Conservation (phyloP, 768 basidiomycete genomes). For the Lactifluus volemus region DNA sequence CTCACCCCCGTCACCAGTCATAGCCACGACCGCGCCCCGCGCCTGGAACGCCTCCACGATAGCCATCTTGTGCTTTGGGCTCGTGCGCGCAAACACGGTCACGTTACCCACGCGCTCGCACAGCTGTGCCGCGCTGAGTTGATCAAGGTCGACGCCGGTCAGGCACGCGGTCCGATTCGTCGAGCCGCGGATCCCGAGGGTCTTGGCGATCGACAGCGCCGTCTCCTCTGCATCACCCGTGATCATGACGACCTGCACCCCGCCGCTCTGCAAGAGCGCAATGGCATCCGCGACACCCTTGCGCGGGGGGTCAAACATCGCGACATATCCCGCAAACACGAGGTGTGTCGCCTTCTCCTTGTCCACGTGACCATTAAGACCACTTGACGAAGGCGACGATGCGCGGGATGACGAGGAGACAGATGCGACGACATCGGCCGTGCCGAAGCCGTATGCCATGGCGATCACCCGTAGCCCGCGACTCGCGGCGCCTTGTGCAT, state of each 20-base stretch:
- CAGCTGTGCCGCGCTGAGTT: conserved; percentile 72
- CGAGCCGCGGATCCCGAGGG: conserved; percentile 74
- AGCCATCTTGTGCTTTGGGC: conserved; percentile 95
- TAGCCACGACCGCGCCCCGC: conserved; percentile 84
- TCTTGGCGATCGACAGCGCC: conserved; percentile 77
- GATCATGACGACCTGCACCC: conserved; percentile 97
- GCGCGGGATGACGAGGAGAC: conserved; percentile 19
- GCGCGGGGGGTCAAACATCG: conserved; percentile 92
- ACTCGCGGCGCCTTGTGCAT: conserved; percentile 63
- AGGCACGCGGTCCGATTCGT: conserved; percentile 27
- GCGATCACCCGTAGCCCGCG: conserved; percentile 82
- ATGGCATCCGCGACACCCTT: conserved; percentile 92
- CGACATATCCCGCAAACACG: conserved; percentile 88
- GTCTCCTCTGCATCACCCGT: conserved; percentile 93
- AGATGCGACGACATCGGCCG: conserved; percentile 32
- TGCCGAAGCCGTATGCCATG: conserved; percentile 81
- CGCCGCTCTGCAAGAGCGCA: conserved; percentile 66
- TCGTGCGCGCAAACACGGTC: conserved; percentile 90
- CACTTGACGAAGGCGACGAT: conserved; percentile 23
- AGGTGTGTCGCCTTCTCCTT: conserved; percentile 38
- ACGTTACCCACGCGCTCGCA: conserved; percentile 73
- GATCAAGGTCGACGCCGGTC: conserved; percentile 61
- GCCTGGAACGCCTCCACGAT: conserved; percentile 92
- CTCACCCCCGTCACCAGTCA: conserved; percentile 95
- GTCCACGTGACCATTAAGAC: conserved; percentile 27